These are phyloP conservation scores for Ettlia oleoabundans DNA, from an alignment of 139 green algal species.

Conservation along the genomic window DNA sequence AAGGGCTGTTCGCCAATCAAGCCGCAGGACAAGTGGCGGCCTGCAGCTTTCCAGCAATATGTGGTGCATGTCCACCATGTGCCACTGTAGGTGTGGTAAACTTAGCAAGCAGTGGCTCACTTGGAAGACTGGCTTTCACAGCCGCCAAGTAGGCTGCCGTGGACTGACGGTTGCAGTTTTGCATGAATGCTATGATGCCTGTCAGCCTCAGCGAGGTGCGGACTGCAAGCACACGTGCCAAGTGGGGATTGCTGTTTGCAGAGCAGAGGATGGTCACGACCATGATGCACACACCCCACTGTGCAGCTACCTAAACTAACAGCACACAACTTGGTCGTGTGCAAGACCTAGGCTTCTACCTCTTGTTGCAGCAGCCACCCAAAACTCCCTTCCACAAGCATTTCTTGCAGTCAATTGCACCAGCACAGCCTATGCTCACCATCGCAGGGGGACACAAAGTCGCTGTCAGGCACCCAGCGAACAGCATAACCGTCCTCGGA, in stretches of 20 bases:
- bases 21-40: too few relatives aligned
- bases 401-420: background rate
- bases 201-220: slow-evolving; percentile 4
- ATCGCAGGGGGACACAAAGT: slow-evolving; percentile 9
- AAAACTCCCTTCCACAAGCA: background rate
- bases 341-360: too few relatives aligned
- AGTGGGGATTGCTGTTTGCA: too few relatives aligned
- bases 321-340: too few relatives aligned
- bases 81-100: too few relatives aligned
- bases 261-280: background rate
- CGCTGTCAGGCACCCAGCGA: background rate
- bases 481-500: background rate
- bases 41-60: too few relatives aligned
- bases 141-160: background rate
- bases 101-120: background rate
- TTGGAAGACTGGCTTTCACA: background rate
- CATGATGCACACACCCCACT: too few relatives aligned
- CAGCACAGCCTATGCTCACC: background rate
- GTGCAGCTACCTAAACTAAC: too few relatives aligned
- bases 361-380: too few relatives aligned
- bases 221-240: slow-evolving; percentile 5
- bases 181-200: background rate
- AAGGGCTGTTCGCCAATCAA: too few relatives aligned
- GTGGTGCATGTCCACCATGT: too few relatives aligned
- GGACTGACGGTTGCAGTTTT: background rate